Evolutionary conservation across 805 yeast genomes (phyloP), one percentile per base, ranked within the genome.

Genomic region (Limtongia smithiae): DNA sequence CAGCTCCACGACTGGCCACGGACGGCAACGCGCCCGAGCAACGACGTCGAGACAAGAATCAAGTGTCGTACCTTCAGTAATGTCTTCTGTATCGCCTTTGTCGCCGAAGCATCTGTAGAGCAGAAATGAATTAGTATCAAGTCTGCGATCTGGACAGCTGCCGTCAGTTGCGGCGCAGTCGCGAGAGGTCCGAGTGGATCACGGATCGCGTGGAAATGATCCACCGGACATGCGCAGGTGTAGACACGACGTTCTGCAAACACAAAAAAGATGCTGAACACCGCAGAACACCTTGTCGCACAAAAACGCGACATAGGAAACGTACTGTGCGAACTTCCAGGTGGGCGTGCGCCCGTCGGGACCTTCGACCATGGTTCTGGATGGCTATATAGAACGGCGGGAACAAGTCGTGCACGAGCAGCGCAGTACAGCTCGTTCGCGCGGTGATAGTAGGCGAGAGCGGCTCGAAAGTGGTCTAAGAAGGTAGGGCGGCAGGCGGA

Each of bases 1-100:
- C n/a, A n/a, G n/a, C n/a, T n/a, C n/a, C n/a, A n/a, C n/a, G 37
- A 30, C 14, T 11, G 32, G 14, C 32, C 32, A 30, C 32, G 11
- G 32, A 30, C 14, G 11, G 11, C 12, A 11, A 11, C 14, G 11
- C 12, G 32, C 11, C 14, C 14, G 14, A 30, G 32, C 14, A 11
- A 14, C 32, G 14, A 11, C 12, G 14, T 33, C 12, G 20, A 17
- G 14, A 6, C 20, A 17, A 34, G 7, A n/a, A 28, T 14, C 4
- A 12, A 18, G n/a, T 4, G 7, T 28, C 54, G 27, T 48, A 59
- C 61, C 62, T 48, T 59, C 60, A 9, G 62, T 59, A 63, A 90
- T 87, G 63, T 82, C 85, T 59, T 91, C 97, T 50, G 90, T 84
- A 67, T 93, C 99, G 41, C 96, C 96, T 68, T 94, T 93, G 69